Conservation (phyloP, 1,284 basidiomycete species). For the Ustilago lituana region DNA sequence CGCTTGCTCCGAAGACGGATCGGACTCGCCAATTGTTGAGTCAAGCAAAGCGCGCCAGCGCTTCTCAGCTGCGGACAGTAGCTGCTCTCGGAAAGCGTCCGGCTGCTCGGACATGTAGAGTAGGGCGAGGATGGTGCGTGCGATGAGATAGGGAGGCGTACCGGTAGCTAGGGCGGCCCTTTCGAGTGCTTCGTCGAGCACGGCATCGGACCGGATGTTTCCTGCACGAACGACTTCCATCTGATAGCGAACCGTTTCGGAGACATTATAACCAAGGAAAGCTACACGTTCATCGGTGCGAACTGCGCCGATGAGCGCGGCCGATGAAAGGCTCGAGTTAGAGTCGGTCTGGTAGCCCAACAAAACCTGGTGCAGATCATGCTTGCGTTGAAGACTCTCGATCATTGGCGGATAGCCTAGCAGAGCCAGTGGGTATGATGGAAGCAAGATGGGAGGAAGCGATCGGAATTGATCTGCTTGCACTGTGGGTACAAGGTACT, state of each 20-base stretch:
- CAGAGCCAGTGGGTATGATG: constrained; percentile 10
- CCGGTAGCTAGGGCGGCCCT: neutral
- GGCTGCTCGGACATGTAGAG: constrained; percentile 8
- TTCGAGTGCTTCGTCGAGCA: constrained; percentile 15
- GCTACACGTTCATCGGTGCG: constrained; percentile 30
- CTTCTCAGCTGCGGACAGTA: constrained; percentile 4
- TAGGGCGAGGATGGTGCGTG: constrained; percentile 14
- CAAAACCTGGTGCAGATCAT: constrained; percentile 28
- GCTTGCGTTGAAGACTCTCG: constrained; percentile 28
- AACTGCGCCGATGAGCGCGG: constrained; percentile 17
- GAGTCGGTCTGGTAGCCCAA: constrained; percentile 17
- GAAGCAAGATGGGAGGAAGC: neutral
- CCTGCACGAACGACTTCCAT: constrained; percentile 6
- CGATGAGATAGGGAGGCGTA: constrained; percentile 7
- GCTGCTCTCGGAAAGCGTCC: constrained; percentile 2
- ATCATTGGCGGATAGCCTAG: constrained; percentile 35
- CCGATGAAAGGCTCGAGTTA: neutral
- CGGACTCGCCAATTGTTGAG: neutral
- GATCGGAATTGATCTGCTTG: neutral
- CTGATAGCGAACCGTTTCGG: constrained; percentile 24
- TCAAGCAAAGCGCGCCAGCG: constrained; percentile 9
- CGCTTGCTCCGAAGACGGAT: neutral
- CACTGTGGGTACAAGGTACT: constrained; percentile 10
- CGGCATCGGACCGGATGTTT: neutral
- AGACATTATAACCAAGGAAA: constrained; percentile 38